Percentiles rank a stretch among this genome's conserved stretches.
Evolutionary conservation across 1,284 basidiomycete species (phyloP).

Genomic region (Ceraceosorus guamensis): DNA sequence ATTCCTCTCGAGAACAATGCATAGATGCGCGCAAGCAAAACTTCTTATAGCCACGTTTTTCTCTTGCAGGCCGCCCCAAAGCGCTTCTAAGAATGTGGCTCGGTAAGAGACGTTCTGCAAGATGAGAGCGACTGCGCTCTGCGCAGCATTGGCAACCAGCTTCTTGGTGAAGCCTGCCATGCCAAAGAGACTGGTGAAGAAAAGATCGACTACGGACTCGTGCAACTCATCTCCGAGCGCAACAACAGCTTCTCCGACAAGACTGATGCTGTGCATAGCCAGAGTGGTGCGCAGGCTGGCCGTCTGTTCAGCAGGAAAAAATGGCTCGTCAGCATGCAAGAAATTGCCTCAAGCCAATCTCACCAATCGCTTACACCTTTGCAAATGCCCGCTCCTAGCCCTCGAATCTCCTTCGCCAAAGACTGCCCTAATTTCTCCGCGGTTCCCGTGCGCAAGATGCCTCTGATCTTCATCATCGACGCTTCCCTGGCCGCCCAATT

Average conservation of each 20-base stretch:
- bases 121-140: conserved; percentile 63
- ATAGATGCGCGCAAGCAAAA: conserved; percentile 53
- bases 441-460: conserved; percentile 81
- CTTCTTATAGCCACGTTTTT: conserved; percentile 75
- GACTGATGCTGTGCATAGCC: conserved; percentile 66
- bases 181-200: conserved; percentile 68
- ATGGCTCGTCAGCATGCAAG: background rate
- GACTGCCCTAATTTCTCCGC: conserved; percentile 64
- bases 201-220: conserved; percentile 53
- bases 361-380: conserved; percentile 65
- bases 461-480: conserved; percentile 70
- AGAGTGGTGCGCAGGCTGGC: conserved; percentile 86
- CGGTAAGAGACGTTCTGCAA: conserved; percentile 63
- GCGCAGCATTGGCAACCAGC: conserved; percentile 77
- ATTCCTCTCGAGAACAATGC: conserved; percentile 45
- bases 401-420: conserved; percentile 68
- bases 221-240: conserved; percentile 56
- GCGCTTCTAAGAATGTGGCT: conserved; percentile 65
- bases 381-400: conserved; percentile 70
- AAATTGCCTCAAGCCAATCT: background rate
- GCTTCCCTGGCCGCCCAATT: conserved; percentile 86
- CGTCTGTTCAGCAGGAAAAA: conserved; percentile 71
- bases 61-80: conserved; percentile 70
- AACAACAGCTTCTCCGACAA: conserved; percentile 68
- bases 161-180: conserved; percentile 96